Conservation (phyloP, 495 filamentous ascomycete species). For the Penicillium paradoxum region DNA sequence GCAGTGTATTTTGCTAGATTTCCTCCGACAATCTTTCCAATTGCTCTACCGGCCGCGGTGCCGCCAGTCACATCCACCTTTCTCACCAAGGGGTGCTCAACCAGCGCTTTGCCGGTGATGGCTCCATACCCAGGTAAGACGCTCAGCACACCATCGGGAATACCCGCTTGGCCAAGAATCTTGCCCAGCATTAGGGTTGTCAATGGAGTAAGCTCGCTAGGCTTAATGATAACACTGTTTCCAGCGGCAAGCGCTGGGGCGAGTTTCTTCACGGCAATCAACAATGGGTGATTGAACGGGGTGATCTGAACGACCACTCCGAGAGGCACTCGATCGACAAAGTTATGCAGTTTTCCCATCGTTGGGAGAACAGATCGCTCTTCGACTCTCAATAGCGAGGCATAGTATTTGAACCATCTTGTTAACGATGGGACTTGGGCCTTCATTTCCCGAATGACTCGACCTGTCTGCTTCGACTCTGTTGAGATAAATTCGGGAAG, state of each 20-base stretch:
- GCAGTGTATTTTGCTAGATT: slow-evolving; percentile 54
- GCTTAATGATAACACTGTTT: slow-evolving; percentile 58
- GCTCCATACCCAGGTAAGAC: slow-evolving; percentile 53
- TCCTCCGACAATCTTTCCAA: slow-evolving; percentile 43
- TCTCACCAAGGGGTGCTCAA: slow-evolving; percentile 45
- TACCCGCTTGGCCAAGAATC: slow-evolving; percentile 49
- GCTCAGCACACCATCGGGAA: slow-evolving; percentile 53
- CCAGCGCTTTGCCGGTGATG: slow-evolving; percentile 51
- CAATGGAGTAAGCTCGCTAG: slow-evolving; percentile 56
- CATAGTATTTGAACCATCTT: slow-evolving; percentile 63
- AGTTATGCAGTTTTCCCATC: slow-evolving; percentile 56
- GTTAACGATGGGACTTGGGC: slow-evolving; percentile 58
- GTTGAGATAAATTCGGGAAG: slow-evolving; percentile 49
- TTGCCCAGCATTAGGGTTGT: slow-evolving; percentile 49
- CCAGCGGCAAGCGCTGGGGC: slow-evolving; percentile 58
- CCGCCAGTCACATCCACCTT: slow-evolving; percentile 64
- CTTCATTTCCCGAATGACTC: slow-evolving; percentile 59
- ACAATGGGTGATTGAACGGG: slow-evolving; percentile 61
- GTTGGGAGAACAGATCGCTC: slow-evolving; percentile 59
- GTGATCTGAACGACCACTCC: slow-evolving; percentile 62
- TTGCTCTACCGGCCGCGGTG: slow-evolving; percentile 39
- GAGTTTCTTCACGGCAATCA: slow-evolving; percentile 61
- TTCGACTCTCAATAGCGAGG: slow-evolving; percentile 52
- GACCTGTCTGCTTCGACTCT: slow-evolving; percentile 59
- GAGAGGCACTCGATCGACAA: slow-evolving; percentile 52